Conservation (phyloP, 345 rosid species). For the Eucalyptus fibrosa region DNA sequence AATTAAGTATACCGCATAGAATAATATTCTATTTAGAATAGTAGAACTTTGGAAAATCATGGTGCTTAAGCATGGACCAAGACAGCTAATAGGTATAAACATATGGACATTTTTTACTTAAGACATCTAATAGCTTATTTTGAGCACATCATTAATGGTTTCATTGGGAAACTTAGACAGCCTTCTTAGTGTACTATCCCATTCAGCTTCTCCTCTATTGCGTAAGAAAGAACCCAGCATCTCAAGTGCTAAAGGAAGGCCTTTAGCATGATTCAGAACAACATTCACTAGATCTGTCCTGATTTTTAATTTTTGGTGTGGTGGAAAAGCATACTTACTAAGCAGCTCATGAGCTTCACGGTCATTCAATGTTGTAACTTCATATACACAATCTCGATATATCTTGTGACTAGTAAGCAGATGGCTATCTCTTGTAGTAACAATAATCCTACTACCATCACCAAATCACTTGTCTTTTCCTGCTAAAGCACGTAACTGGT, state of each 20-base stretch:
- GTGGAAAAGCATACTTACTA: neutral
- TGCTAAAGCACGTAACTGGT: neutral
- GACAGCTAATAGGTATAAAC: no score
- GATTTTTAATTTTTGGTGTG: neutral
- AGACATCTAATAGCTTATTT: neutral
- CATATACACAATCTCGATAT: neutral
- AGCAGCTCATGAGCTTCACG: accelerated
- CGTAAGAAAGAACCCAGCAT: neutral
- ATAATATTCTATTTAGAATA: no score
- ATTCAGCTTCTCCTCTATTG: neutral
- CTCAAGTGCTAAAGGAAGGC: neutral
- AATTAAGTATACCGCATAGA: no score
- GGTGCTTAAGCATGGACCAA: no score
- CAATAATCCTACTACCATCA: neutral
- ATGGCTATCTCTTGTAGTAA: neutral
- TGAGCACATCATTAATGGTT: neutral
- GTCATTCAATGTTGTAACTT: neutral
- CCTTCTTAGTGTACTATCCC: neutral
- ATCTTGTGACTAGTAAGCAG: accelerated
- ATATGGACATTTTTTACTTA: no score
- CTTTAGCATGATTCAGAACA: neutral
- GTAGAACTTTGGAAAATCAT: no score
- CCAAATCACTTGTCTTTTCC: neutral
- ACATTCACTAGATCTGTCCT: neutral
- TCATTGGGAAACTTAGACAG: accelerated